Evolutionary conservation across 169 alveolate genomes (phyloP), one percentile per base, ranked within the genome.

Genomic region (Cryptosporidium parvum): DNA sequence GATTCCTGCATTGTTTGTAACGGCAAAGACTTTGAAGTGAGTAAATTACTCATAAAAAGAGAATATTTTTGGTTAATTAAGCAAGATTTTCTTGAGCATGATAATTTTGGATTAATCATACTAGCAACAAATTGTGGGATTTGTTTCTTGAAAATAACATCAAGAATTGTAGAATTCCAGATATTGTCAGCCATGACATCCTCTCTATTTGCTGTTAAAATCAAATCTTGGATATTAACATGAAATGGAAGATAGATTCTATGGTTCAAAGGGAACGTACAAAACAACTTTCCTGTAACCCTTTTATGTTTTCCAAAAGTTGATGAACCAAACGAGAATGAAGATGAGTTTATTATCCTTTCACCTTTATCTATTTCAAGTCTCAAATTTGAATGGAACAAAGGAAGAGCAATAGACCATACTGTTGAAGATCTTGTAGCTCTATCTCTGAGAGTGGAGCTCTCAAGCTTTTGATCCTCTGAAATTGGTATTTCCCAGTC

Each of bases 151-250:
- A 80, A 80, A 21, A 80, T 48, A 8, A 65, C 42, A 26, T 65
- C 70, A 8, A 80, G 29, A 33, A 80, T 23, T 1, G 37, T 6
- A 61, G 56, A 37, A 51, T 80, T 80, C 89, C 89, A 80, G 69
- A 33, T n/a, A 65, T 65, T 80, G 26, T 80, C 75, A 21, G 44
- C 26, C 37, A 80, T 37, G 6, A 42, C 29, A 33, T 80, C 75
- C 44, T 80, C 89, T 62, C 89, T 80, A 62, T 80, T 80, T 80
- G 89, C 89, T 21, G 80, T 80, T 16, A 80, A 44, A 33, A 80
- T 59, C 53, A 80, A 48, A 29, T 80, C 89, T 18, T 80, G 89
- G 9, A 80, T 80, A 12, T 80, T 65, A 26, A 80, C 75, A 39
- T 80, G 89, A 51, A 80, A 80, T 10, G 89, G 89, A 44, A 80